Evolutionary conservation across 371 early-diverging fungal genomes (phyloP).

Genomic region (Chytridium lagenaria): DNA sequence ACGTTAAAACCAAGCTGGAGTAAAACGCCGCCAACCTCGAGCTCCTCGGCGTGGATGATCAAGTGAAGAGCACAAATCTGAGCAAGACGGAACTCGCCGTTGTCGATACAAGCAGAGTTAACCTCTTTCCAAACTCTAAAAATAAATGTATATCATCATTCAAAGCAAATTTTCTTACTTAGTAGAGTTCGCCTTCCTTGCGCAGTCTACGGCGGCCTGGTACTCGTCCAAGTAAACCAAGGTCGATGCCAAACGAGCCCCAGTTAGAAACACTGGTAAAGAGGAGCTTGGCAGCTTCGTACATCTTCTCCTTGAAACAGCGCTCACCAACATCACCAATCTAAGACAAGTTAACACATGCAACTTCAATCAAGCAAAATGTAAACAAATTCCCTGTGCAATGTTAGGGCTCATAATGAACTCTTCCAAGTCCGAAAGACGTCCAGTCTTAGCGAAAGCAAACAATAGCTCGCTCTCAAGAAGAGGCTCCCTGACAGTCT

Average conservation of each 20-base stretch:
- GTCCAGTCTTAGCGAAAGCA: constrained; percentile 92
- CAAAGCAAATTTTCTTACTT: constrained; percentile 44
- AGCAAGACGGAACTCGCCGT: constrained; percentile 93
- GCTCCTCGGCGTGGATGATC: constrained; percentile 96
- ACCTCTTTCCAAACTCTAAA: constrained; percentile 96
- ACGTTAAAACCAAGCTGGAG: neutral
- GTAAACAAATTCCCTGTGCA: constrained; percentile 71
- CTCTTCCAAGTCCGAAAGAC: constrained; percentile 91
- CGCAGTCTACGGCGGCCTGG: constrained; percentile 96
- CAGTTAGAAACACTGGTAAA: constrained; percentile 95
- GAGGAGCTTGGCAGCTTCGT: constrained; percentile 91
- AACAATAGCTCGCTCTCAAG: constrained; percentile 94
- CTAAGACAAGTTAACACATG: constrained; percentile 23
- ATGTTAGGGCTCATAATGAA: constrained; percentile 90
- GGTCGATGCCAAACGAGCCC: constrained; percentile 93
- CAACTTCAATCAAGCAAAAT: neutral
- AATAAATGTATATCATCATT: constrained; percentile 3
- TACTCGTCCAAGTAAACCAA: constrained; percentile 93
- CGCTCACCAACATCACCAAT: constrained; percentile 91
- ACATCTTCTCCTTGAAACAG: constrained; percentile 90
- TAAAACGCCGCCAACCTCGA: constrained; percentile 57
- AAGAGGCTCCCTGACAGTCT: constrained; percentile 87
- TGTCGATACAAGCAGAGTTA: constrained; percentile 90
- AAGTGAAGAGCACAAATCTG: constrained; percentile 96
- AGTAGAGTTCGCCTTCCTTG: constrained; percentile 96